A percentile compares a stretch with the other conserved stretches of the same genome.
phyloP scores from a whole-genome alignment of 495 filamentous ascomycete species.

The Penicillium riverlandense region DNA sequence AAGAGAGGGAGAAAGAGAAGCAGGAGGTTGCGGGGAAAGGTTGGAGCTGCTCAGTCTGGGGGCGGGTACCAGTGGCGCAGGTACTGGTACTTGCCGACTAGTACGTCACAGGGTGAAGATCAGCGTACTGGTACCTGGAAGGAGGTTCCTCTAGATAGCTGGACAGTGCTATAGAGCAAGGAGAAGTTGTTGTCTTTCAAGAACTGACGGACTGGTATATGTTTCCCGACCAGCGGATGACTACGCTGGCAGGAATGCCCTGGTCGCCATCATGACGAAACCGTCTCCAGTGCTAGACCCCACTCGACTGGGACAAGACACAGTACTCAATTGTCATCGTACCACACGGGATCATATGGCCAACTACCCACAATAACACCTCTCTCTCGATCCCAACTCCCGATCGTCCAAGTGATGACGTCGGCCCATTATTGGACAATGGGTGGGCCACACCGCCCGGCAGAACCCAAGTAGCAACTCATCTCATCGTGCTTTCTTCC shows the following conservation, averaged over 20 bases:
- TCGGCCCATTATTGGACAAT: background rate
- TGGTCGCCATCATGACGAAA: conserved; percentile 19
- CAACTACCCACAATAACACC: no score
- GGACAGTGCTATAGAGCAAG: background rate
- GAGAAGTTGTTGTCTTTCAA: background rate
- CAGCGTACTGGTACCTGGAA: no score
- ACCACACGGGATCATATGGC: background rate
- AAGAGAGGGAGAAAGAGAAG: conserved; percentile 4
- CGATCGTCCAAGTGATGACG: conserved; percentile 4
- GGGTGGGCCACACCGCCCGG: conserved; percentile 6
- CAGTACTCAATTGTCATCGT: background rate
- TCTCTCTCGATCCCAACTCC: no score
- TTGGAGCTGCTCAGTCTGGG: background rate
- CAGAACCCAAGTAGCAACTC: conserved; percentile 7
- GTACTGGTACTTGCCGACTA: background rate
- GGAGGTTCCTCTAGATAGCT: no score
- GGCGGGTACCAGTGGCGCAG: background rate
- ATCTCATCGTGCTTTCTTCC: background rate
- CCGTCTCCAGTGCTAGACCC: conserved; percentile 4
- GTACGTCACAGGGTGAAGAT: no score
- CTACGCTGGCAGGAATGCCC: no score
- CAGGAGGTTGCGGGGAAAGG: conserved; percentile 1
- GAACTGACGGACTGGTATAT: background rate
- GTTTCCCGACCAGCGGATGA: conserved; percentile 6
- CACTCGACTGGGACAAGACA: background rate